Percentiles rank a stretch among this genome's conserved stretches.
These are phyloP conservation scores for Scytalidium lignicola DNA, from an alignment of 2,329 filamentous ascomycete genomes.

Conservation along the genomic window DNA sequence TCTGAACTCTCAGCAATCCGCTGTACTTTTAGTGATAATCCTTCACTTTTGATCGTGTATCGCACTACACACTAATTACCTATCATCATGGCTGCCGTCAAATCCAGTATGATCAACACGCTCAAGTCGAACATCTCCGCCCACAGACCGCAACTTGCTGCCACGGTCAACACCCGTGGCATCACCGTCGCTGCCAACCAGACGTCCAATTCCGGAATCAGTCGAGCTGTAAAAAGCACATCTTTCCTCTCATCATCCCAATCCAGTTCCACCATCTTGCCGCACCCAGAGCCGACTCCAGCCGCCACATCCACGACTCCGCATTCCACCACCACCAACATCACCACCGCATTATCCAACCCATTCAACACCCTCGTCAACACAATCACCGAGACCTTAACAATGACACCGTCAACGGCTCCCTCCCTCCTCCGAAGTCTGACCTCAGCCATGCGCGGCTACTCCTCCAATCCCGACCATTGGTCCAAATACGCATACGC, in stretches of 20 bases:
- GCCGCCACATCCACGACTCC: not conserved
- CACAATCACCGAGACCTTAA: constrained; percentile 1
- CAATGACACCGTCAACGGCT: constrained; percentile 13
- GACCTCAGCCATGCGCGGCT: constrained; percentile 12
- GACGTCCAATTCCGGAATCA: constrained; percentile 3
- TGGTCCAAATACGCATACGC: constrained; percentile 73
- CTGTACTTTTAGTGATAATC: constrained; percentile 4
- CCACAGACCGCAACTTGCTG: constrained; percentile 4
- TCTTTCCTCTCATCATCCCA: not conserved
- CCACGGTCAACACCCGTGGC: constrained; percentile 8
- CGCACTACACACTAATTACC: too few relatives aligned
- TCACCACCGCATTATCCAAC: constrained; percentile 2
- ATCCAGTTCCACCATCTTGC: not conserved
- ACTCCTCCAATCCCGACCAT: constrained; percentile 30
- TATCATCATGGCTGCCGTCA: constrained; percentile 13
- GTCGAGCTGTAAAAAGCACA: not conserved
- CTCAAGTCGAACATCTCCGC: constrained; percentile 7
- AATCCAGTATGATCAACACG: constrained; percentile 8
- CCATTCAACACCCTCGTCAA: constrained; percentile 15
- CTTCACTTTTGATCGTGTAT: not conserved
- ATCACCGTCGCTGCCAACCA: constrained; percentile 6
- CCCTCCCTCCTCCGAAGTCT: constrained; percentile 9
- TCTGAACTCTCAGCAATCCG: constrained; percentile 1
- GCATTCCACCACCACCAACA: constrained; percentile 2
- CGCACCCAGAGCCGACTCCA: not conserved